Base-by-base conservation (phyloP, 1,139 yeast genomes). In the Yamadazyma dushanensis region DNA sequence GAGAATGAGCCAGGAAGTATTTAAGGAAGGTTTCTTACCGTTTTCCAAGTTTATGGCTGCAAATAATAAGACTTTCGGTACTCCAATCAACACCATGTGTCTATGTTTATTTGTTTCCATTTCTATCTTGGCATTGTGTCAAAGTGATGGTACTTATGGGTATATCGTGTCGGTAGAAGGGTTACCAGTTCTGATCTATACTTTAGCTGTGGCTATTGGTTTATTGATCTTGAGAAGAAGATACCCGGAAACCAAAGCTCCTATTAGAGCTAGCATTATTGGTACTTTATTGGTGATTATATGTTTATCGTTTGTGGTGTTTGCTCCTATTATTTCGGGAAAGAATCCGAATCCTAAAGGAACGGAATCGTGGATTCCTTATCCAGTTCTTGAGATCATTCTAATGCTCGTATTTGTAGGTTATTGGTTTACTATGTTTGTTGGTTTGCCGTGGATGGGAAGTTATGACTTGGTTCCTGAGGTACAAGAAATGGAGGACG, bases 121-220 rank as follows among this genome's bases (percentile, higher is more conserved):
- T 0, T 13, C 54, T 3, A 53, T 84, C n/a, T 66, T 84, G 39
- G 49, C 78, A 2, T 75, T 80, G 2, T 81, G 87, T 20, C 90
- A 92, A 8, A 77, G 81, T 19, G 90, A 89, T 15, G 92, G 84
- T 51, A 83, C 89, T 23, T 86, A 84, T 63, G 80, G 81, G 50
- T 83, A 84, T 51, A 78, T 86, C 49, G 67, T 84, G 47, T 80
- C 86, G 44, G 63, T 84, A 50, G 86, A 83, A 52, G 83, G 90
- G 2, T 84, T 83, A 50, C 90, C 92, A 14, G 65, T 61, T 25
- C 80, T 76, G 45, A 45, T 78, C 4, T 74, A 77, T 40, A 56
- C 76, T 17, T 59, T 70, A 0, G 59, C 76, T 8, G 65, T 70
- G 4, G 77, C 81, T 0, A 36, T 74, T 16, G 86, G 85, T 0